These are phyloP conservation scores for Aspergillus ellipticus DNA, from an alignment of 495 filamentous ascomycete genomes.

Conservation along the genomic window DNA sequence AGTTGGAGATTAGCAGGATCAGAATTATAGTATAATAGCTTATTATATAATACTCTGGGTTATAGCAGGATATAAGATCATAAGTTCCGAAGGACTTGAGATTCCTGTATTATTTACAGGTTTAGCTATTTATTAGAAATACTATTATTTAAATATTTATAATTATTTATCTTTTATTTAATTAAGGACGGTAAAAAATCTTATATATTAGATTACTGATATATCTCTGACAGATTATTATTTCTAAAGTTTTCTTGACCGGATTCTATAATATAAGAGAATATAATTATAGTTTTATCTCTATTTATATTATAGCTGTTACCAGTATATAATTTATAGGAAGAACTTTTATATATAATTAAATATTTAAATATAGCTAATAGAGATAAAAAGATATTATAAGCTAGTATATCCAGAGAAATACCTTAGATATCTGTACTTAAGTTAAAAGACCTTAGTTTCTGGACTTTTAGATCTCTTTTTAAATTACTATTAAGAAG, in stretches of 20 bases:
- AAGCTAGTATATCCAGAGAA: not conserved
- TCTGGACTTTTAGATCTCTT: not conserved
- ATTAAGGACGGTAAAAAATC: not conserved
- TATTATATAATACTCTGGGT: slow-evolving; percentile 1
- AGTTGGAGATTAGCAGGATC: not conserved
- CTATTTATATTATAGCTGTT: not conserved
- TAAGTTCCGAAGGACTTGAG: not conserved
- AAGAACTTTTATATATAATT: not conserved
- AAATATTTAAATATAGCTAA: not conserved
- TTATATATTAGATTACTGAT: not conserved
- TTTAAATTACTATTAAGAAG: not conserved
- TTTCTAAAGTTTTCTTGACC: not conserved
- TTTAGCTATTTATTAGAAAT: not conserved
- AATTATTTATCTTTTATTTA: not conserved
- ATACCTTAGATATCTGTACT: not conserved
- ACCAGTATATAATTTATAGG: not conserved
- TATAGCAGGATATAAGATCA: not conserved
- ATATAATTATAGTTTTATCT: not conserved
- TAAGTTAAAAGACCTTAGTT: not conserved
- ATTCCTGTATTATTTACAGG: not conserved
- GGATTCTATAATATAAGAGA: not conserved
- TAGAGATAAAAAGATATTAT: not conserved
- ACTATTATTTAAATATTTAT: not conserved
- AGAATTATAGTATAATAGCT: not conserved
- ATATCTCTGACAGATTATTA: not conserved